phyloP scores from a whole-genome alignment of 305 asterid species.

The Andrographis paniculata region DNA sequence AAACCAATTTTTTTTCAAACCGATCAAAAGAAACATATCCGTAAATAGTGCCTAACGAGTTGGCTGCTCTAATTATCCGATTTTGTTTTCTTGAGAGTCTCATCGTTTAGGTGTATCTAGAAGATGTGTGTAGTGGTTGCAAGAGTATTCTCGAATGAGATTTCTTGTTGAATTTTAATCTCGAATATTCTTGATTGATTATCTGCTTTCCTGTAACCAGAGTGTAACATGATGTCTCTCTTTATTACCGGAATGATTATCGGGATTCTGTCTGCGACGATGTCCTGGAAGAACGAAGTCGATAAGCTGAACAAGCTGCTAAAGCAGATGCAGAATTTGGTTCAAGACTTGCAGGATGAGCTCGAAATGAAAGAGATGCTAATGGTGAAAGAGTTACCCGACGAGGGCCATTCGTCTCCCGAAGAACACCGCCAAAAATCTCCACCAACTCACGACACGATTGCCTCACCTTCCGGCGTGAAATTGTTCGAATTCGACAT shows the following conservation, averaged over 20 bases:
- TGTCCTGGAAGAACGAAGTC: conserved; percentile 33
- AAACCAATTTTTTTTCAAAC: too few relatives aligned
- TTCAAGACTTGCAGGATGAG: conserved; percentile 63
- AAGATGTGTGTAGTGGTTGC: too few relatives aligned
- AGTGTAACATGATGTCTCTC: conserved; percentile 29
- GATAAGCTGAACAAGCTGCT: conserved; percentile 42
- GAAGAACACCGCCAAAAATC: conserved; percentile 15
- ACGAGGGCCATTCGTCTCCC: conserved; percentile 11
- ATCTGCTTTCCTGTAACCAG: conserved; percentile 25
- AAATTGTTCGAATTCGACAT: conserved; percentile 7
- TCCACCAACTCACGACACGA: conserved; percentile 24
- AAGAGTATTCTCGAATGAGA: too few relatives aligned
- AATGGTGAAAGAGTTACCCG: conserved; percentile 40
- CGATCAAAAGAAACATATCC: too few relatives aligned
- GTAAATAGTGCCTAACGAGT: too few relatives aligned
- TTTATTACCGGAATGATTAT: conserved; percentile 48
- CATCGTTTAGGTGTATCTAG: too few relatives aligned
- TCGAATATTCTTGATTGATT: too few relatives aligned
- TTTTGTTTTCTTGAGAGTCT: too few relatives aligned
- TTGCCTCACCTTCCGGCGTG: conserved; percentile 24
- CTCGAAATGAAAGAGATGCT: conserved; percentile 52
- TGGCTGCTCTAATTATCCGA: too few relatives aligned
- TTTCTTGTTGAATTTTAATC: too few relatives aligned
- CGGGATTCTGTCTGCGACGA: conserved; percentile 42
- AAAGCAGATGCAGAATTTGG: conserved; percentile 40